These are phyloP conservation scores for Fusarium lateritium DNA, from an alignment of 2,329 filamentous ascomycete genomes.

Conservation along the genomic window DNA sequence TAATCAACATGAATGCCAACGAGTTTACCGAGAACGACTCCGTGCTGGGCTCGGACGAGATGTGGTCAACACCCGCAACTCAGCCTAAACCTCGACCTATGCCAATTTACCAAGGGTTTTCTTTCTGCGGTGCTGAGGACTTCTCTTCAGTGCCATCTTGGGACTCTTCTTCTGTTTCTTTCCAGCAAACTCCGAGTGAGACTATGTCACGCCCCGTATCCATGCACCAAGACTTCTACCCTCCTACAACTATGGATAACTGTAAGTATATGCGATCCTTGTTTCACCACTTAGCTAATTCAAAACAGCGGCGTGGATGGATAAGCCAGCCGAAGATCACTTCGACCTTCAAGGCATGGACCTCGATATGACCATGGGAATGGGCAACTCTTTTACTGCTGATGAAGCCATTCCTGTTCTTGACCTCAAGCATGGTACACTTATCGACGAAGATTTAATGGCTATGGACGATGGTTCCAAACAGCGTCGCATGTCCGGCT, in stretches of 20 bases:
- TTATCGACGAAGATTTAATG: conserved; percentile 64
- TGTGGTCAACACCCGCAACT: conserved; percentile 70
- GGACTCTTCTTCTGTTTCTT: conserved; percentile 69
- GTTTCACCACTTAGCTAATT: conserved; percentile 31
- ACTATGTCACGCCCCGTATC: conserved; percentile 69
- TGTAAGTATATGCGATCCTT: conserved; percentile 57
- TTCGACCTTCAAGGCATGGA: conserved; percentile 70
- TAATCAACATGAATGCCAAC: conserved; percentile 63
- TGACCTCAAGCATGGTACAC: conserved; percentile 69
- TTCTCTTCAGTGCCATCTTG: conserved; percentile 68
- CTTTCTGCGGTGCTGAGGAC: conserved; percentile 70
- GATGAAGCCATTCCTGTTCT: conserved; percentile 75
- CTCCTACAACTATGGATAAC: conserved; percentile 63
- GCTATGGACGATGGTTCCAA: conserved; percentile 68
- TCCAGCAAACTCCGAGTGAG: conserved; percentile 66
- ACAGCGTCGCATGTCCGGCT: conserved; percentile 77
- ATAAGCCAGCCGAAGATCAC: conserved; percentile 70
- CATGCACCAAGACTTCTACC: conserved; percentile 71
- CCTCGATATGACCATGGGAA: conserved; percentile 70
- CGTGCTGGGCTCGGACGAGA: conserved; percentile 60
- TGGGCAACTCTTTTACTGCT: conserved; percentile 73
- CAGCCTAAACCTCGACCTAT: conserved; percentile 68
- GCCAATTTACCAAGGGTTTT: conserved; percentile 74
- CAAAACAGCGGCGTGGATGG: conserved; percentile 59
- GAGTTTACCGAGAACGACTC: conserved; percentile 66